A percentile compares a stretch with the other conserved stretches of the same genome.
These are phyloP conservation scores for Flueggea neowawraea DNA, from an alignment of 441 rosid genomes.

Conservation along the genomic window DNA sequence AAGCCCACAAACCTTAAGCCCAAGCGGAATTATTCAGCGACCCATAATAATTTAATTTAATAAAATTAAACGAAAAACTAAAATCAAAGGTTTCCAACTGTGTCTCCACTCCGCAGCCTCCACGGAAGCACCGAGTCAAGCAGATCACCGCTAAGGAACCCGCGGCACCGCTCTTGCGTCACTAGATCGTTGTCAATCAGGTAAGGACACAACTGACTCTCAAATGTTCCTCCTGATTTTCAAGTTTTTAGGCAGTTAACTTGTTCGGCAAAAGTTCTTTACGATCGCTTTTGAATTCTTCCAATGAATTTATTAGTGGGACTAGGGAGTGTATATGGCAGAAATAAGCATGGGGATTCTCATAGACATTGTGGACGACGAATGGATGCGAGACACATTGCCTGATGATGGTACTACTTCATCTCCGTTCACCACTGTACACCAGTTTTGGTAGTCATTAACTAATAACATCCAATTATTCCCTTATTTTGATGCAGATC, in stretches of 20 bases:
- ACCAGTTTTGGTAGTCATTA: neutral
- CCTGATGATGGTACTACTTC: conserved; percentile 71
- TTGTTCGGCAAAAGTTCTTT: neutral
- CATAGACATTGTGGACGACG: conserved; percentile 87
- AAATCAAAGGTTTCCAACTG: too few relatives aligned
- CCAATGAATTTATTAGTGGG: neutral
- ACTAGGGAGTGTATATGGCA: conserved; percentile 37
- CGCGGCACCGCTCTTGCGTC: too few relatives aligned
- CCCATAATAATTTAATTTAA: too few relatives aligned
- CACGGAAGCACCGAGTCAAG: too few relatives aligned
- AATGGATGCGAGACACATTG: conserved; percentile 94
- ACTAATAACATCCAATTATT: neutral
- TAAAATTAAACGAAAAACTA: too few relatives aligned
- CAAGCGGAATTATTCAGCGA: too few relatives aligned
- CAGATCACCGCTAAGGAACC: too few relatives aligned
- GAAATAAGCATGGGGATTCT: conserved; percentile 77
- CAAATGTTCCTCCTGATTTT: neutral
- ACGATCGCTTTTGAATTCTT: neutral
- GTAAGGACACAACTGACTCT: neutral
- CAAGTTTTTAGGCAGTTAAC: neutral
- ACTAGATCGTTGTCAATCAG: neutral
- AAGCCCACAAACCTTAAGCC: too few relatives aligned
- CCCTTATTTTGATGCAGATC: conserved; percentile 51
- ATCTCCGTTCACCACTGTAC: neutral
- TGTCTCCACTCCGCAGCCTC: too few relatives aligned